Percentiles rank a stretch among this genome's conserved stretches.
These are phyloP conservation scores for Scopulariopsis brevicaulis DNA, from an alignment of 2,329 filamentous ascomycete species.

Conservation along the genomic window DNA sequence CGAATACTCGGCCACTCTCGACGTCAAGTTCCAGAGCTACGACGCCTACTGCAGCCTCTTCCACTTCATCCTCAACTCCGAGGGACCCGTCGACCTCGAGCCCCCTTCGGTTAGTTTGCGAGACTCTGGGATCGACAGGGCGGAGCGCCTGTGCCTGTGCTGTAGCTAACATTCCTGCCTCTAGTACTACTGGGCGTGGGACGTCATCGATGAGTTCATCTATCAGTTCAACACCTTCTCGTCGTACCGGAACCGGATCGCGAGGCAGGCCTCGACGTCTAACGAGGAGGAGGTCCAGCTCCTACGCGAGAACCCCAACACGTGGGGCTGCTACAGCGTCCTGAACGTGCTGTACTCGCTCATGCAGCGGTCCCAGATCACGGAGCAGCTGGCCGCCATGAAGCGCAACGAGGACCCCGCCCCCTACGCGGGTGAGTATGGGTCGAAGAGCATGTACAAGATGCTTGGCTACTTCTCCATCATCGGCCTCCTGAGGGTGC, in stretches of 20 bases:
- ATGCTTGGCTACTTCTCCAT: slow-evolving; percentile 99
- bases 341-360: slow-evolving; percentile 98
- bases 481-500: slow-evolving; percentile 89
- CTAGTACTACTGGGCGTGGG: slow-evolving; percentile 99
- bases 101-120: slow-evolving; percentile 73
- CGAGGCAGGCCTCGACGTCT: slow-evolving; percentile 53
- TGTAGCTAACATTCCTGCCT: background rate
- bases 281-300: slow-evolving; percentile 89
- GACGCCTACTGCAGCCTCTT: slow-evolving; percentile 99
- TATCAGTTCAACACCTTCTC: slow-evolving; percentile 99
- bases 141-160: background rate
- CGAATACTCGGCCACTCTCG: slow-evolving; percentile 89
- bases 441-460: slow-evolving; percentile 84
- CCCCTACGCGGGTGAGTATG: slow-evolving; percentile 88
- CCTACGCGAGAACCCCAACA: slow-evolving; percentile 93
- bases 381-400: slow-evolving; percentile 89
- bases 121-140: background rate
- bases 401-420: slow-evolving; percentile 87
- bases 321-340: slow-evolving; percentile 98
- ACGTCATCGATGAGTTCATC: slow-evolving; percentile 99
- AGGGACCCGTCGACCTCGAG: slow-evolving; percentile 95
- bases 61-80: slow-evolving; percentile 98
- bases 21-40: slow-evolving; percentile 97
- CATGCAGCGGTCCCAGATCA: slow-evolving; percentile 96
- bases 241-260: slow-evolving; percentile 86